Percentiles rank a stretch among this genome's conserved stretches.
These are phyloP conservation scores for Stereocaulon alpinum DNA, from an alignment of 495 filamentous ascomycete genomes.

Conservation along the genomic window DNA sequence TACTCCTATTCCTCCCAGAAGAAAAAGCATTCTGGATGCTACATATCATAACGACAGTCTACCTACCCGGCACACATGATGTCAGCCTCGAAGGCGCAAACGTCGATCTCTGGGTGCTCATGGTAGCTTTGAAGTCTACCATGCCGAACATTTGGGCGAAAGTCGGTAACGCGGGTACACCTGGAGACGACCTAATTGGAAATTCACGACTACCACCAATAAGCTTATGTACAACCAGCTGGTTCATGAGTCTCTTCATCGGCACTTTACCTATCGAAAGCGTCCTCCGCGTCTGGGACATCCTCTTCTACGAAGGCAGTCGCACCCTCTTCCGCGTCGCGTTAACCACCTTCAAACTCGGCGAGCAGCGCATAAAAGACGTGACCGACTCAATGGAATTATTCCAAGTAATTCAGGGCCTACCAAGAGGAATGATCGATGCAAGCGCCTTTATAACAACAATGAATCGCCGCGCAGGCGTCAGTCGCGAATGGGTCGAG, in stretches of 20 bases:
- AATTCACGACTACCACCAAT: conserved; percentile 71
- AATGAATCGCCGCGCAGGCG: conserved; percentile 16
- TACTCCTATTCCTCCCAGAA: conserved; percentile 86
- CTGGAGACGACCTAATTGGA: conserved; percentile 24
- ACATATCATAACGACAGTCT: conserved; percentile 77
- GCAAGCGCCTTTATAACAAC: conserved; percentile 66
- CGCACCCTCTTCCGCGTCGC: conserved; percentile 93
- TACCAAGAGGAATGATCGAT: conserved; percentile 73
- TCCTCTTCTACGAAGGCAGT: conserved; percentile 90
- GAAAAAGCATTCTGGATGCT: conserved; percentile 94
- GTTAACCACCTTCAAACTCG: conserved; percentile 84
- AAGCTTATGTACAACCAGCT: conserved; percentile 86
- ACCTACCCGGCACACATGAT: conserved; percentile 88
- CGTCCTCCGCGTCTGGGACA: conserved; percentile 87
- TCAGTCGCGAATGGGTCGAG: conserved; percentile 21
- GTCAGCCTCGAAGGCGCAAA: conserved; percentile 87
- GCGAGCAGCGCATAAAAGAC: conserved; percentile 67
- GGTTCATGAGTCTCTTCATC: conserved; percentile 97
- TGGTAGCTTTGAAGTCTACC: conserved; percentile 72
- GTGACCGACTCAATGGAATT: conserved; percentile 90
- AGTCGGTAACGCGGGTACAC: conserved; percentile 56
- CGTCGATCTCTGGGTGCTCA: conserved; percentile 88
- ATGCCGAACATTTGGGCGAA: conserved; percentile 81
- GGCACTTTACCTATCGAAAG: conserved; percentile 86
- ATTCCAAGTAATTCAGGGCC: conserved; percentile 87